Base-by-base conservation (phyloP, 768 basidiomycete genomes). In the Suillus cothurnatus region DNA sequence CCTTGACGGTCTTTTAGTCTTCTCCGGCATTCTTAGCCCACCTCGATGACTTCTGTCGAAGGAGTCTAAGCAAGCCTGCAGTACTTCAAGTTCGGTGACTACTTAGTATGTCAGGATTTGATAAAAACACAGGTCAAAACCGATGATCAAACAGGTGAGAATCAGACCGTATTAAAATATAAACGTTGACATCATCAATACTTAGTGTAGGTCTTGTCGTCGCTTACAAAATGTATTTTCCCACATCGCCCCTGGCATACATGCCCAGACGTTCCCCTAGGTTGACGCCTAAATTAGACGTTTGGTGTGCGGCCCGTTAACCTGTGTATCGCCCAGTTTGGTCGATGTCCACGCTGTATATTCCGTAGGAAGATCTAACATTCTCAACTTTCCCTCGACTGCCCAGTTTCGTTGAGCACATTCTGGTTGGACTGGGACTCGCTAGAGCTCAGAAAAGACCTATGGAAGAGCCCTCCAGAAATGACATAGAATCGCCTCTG, bases 21-120 rank as follows among this genome's bases (percentile, higher is more conserved):
- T 90, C 86, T 38, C 84, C 85, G 0, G 92, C 92, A 79, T 92
- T 93, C 81, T 84, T 87, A 45, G 82, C 85, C 69, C 89, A 83
- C 66, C 88, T 88, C 50, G 86, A 70, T 9, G 86, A 83, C 71
- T 79, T 81, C 68, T 83, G 79, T 70, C 81, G 85, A 61, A 89
- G 76, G 60, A 79, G 66, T 66, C 75, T 79, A 56, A 94, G 84
- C 73, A 90, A 52, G 80, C 72, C 49, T 88, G 85, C 28, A 93
- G 82, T 31, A 76, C 70, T 64, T 91, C 87, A 58, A 93, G 86
- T 53, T 67, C 63, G 62, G 41, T 57, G 57, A 58, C 65, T 49
- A 23, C 66, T 41, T 52, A 38, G 67, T 38, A 57, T 53, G 65
- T 17, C 52, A n/a, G 21, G 38, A 61, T 63, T 65, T 55, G 55